Evolutionary conservation across 2,329 filamentous ascomycete genomes (phyloP).

Genomic region (Ascochyta rabiei): DNA sequence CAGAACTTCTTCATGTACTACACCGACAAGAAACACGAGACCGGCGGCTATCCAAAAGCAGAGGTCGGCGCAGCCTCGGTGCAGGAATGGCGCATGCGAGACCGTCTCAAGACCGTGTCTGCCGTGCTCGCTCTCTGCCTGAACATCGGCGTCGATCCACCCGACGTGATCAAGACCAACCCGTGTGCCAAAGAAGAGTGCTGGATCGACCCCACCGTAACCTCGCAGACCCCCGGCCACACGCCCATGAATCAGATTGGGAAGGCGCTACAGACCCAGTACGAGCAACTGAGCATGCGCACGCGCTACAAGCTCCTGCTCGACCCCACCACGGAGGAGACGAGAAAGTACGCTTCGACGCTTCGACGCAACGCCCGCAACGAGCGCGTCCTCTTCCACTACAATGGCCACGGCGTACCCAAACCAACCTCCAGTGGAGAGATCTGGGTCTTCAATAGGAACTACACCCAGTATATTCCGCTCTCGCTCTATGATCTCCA

Average conservation of each 20-base stretch:
- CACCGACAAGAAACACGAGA: constrained; percentile 96
- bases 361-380: constrained; percentile 92
- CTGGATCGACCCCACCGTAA: constrained; percentile 90
- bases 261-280: constrained; percentile 93
- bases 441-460: constrained; percentile 99
- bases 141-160: constrained; percentile 96
- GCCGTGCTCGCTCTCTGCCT: constrained; percentile 92
- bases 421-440: constrained; percentile 94
- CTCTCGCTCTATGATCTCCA: constrained; percentile 95
- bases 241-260: constrained; percentile 94
- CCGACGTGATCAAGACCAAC: constrained; percentile 93
- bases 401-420: constrained; percentile 97
- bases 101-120: constrained; percentile 94
- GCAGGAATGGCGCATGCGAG: constrained; percentile 97
- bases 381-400: constrained; percentile 95
- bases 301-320: constrained; percentile 98
- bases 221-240: constrained; percentile 69
- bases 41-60: constrained; percentile 81
- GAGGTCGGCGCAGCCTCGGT: constrained; percentile 61
- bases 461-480: constrained; percentile 98
- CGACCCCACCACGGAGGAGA: constrained; percentile 95
- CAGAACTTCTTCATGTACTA: constrained; percentile 99
- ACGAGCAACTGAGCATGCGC: constrained; percentile 90
- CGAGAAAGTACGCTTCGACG: constrained; percentile 93
- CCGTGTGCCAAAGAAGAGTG: constrained; percentile 94